phyloP scores from a whole-genome alignment of 805 yeast genomes.

The Grigorovia humatica region DNA sequence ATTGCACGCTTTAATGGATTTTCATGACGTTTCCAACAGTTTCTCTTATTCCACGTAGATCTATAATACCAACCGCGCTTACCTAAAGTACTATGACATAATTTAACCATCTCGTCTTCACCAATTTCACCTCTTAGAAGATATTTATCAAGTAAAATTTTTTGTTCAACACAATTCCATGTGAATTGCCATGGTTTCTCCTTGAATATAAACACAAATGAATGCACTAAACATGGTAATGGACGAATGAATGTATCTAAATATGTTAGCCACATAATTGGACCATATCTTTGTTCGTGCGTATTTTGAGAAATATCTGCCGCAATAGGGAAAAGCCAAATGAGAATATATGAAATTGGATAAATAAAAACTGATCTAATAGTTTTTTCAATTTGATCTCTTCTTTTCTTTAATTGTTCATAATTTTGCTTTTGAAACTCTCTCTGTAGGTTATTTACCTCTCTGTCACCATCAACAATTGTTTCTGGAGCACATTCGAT shows the following conservation, averaged over 20 bases:
- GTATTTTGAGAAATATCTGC: conserved; percentile 49
- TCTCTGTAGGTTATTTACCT: conserved; percentile 12
- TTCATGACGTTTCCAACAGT: conserved; percentile 24
- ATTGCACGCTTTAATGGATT: conserved; percentile 14
- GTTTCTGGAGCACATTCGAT: neutral
- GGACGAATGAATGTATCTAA: conserved; percentile 74
- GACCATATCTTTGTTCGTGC: conserved; percentile 37
- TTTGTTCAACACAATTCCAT: conserved; percentile 20
- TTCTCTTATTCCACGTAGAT: conserved; percentile 14
- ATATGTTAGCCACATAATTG: conserved; percentile 52
- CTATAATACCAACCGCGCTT: conserved; percentile 27
- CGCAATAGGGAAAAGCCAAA: conserved; percentile 77
- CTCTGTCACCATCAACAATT: neutral
- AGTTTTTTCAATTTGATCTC: conserved; percentile 61
- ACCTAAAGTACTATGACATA: conserved; percentile 20
- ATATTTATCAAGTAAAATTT: conserved; percentile 16
- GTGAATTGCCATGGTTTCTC: conserved; percentile 69
- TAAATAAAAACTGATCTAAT: conserved; percentile 72
- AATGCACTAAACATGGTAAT: conserved; percentile 67
- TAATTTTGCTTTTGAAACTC: conserved; percentile 51
- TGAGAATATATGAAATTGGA: conserved; percentile 67
- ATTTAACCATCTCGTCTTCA: conserved; percentile 15
- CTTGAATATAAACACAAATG: conserved; percentile 61
- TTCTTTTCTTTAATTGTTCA: conserved; percentile 49
- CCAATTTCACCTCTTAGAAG: conserved; percentile 18